A percentile compares a stretch with the other conserved stretches of the same genome.
phyloP scores from a whole-genome alignment of 495 filamentous ascomycete species.

The Oidiodendron maius region DNA sequence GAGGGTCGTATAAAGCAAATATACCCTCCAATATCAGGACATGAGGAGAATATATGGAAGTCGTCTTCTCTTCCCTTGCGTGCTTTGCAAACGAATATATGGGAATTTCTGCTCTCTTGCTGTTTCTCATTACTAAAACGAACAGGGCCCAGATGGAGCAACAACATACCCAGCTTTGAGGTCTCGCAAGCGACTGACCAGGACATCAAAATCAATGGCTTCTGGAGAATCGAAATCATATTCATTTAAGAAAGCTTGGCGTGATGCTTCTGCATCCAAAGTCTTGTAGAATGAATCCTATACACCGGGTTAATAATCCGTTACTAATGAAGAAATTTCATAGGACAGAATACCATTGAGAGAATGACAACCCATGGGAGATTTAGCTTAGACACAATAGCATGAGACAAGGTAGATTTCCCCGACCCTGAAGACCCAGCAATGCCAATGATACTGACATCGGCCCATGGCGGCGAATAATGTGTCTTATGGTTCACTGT shows the following conservation, averaged over 20 bases:
- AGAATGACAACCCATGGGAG: constrained; percentile 97
- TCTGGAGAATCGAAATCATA: constrained; percentile 94
- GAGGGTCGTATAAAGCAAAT: constrained; percentile 83
- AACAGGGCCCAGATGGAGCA: background rate
- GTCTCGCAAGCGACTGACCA: constrained; percentile 75
- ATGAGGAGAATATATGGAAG: constrained; percentile 89
- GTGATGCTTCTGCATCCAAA: constrained; percentile 65
- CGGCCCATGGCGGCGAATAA: constrained; percentile 91
- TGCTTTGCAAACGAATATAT: constrained; percentile 95
- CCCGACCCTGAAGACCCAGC: constrained; percentile 95
- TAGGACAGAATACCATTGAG: constrained; percentile 65
- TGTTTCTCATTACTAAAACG: constrained; percentile 27
- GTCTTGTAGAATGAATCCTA: constrained; percentile 97
- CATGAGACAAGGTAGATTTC: constrained; percentile 91
- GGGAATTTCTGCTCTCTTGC: constrained; percentile 88
- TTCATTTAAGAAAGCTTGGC: constrained; percentile 75
- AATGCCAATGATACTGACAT: constrained; percentile 91
- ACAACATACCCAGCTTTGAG: constrained; percentile 79
- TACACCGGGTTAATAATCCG: background rate
- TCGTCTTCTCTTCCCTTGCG: constrained; percentile 70
- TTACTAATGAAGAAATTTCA: background rate
- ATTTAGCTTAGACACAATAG: constrained; percentile 83
- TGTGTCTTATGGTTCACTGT: constrained; percentile 43
- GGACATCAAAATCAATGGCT: constrained; percentile 88
- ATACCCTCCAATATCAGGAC: constrained; percentile 95